Base-by-base conservation (phyloP, 345 rosid genomes). In the Gossypium turneri region DNA sequence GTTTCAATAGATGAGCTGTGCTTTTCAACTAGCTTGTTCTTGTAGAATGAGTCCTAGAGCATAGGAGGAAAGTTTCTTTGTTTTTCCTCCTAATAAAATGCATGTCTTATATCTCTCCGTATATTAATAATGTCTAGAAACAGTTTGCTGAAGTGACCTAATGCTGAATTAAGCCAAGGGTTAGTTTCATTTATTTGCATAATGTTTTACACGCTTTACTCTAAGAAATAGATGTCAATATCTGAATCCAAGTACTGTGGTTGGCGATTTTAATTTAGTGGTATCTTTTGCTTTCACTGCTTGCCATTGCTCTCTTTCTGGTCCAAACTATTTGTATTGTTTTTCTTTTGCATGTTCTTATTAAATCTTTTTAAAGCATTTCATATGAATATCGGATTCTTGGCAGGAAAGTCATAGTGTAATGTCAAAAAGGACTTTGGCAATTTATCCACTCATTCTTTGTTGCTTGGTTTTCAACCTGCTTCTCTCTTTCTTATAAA, bases 11-110 rank as follows among this genome's bases (percentile, higher is more conserved):
- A 55, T 34, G 75, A 57, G 63, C 52, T n/a, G 72, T 22, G 29
- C 57, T 77, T 73, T 81, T 67, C 51, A 45, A 58, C 57, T 70
- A 4, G 79, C 48, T 48, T 66, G 27, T 38, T 77, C 70, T 3
- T 74, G 76, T 45, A 78, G 66, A 44, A 74, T 71, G 71, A 77
- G 58, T 65, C 29, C 70, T 38, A 65, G 76, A 59, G 50, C 65
- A 20, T 70, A 74, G 76, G 63, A 56, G 45, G 45, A 50, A 34
- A 15, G 15, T 38, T 47, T n/a, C 22, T 45, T 41, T 38, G 7
- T 67, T 24, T 16, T 50, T 48, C 10, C 57, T 67, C 53, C 7
- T 29, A 43, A 69, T 73, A 60, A 48, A 44, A 58, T 70, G 58
- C 76, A 74, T 44, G 74, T 51, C 67, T 25, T 44, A 34, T 52